Percentiles rank a stretch among this genome's conserved stretches.
phyloP scores from a whole-genome alignment of 768 basidiomycete genomes.

The Pulveroboletus sp. region DNA sequence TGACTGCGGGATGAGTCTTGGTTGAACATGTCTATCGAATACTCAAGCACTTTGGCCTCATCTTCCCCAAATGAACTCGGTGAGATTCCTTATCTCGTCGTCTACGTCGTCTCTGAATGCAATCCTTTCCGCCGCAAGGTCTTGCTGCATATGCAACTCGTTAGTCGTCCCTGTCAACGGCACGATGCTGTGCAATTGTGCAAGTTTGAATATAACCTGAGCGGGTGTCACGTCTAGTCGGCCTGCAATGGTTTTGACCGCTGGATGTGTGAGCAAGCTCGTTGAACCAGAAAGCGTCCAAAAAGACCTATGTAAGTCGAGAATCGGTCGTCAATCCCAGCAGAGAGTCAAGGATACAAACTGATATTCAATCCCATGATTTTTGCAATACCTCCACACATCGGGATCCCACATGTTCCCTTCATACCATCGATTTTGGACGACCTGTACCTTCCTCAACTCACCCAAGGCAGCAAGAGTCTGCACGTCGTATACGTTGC shows the following conservation, averaged over 20 bases:
- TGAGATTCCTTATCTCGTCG: constrained; percentile 22
- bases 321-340: neutral
- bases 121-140: constrained; percentile 45
- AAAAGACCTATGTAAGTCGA: constrained; percentile 56
- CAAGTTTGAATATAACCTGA: constrained; percentile 68
- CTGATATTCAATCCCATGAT: constrained; percentile 72
- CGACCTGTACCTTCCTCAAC: constrained; percentile 61
- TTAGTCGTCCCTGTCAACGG: constrained; percentile 77
- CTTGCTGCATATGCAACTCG: constrained; percentile 66
- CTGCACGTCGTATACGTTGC: constrained; percentile 69
- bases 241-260: constrained; percentile 43
- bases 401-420: constrained; percentile 73
- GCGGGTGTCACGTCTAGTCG: constrained; percentile 53
- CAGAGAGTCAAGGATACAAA: constrained; percentile 27
- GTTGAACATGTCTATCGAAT: neutral
- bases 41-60: neutral
- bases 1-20: neutral
- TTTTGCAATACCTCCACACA: constrained; percentile 62
- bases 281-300: constrained; percentile 87
- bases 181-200: constrained; percentile 61
- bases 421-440: constrained; percentile 86
- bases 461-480: constrained; percentile 52
- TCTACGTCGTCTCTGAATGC: constrained; percentile 31
- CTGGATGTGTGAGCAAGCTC: constrained; percentile 49
- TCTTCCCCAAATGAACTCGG: constrained; percentile 31